These are phyloP conservation scores for Cordyceps militaris DNA, from an alignment of 2,329 filamentous ascomycete genomes.

Conservation along the genomic window DNA sequence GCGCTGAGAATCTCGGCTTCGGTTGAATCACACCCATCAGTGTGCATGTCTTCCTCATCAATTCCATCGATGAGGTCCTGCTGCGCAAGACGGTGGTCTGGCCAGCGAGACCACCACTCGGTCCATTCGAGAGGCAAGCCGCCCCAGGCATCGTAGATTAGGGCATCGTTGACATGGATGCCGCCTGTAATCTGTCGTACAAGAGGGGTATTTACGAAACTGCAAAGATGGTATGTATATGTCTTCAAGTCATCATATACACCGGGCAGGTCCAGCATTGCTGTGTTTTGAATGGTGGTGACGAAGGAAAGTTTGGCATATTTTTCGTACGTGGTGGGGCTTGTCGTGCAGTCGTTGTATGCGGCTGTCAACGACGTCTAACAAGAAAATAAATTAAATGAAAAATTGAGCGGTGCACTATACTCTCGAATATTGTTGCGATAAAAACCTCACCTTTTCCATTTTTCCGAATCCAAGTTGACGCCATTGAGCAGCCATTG, in stretches of 20 bases:
- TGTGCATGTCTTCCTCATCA: slow-evolving; percentile 13
- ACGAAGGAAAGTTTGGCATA: background rate
- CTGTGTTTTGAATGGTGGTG: background rate
- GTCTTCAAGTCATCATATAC: slow-evolving; percentile 15
- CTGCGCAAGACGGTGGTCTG: slow-evolving; percentile 25
- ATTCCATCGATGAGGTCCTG: slow-evolving; percentile 25
- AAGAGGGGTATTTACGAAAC: slow-evolving; percentile 22
- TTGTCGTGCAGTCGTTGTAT: background rate
- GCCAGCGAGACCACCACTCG: slow-evolving; percentile 21
- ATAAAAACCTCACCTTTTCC: too few relatives aligned
- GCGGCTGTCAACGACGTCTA: background rate
- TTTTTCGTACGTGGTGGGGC: background rate
- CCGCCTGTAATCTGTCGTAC: slow-evolving; percentile 26
- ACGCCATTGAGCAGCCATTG: background rate
- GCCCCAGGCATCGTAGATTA: slow-evolving; percentile 25
- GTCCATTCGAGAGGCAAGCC: slow-evolving; percentile 25
- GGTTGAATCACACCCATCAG: background rate
- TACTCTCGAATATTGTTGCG: too few relatives aligned
- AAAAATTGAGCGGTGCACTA: too few relatives aligned
- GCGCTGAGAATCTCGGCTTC: too few relatives aligned
- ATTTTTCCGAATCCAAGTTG: too few relatives aligned
- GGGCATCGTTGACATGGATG: slow-evolving; percentile 29
- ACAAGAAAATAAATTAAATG: too few relatives aligned
- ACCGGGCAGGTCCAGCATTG: slow-evolving; percentile 16
- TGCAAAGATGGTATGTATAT: slow-evolving; percentile 20